Evolutionary conservation across 495 filamentous ascomycete species (phyloP).

Genomic region (Oleoguttula mirabilis): DNA sequence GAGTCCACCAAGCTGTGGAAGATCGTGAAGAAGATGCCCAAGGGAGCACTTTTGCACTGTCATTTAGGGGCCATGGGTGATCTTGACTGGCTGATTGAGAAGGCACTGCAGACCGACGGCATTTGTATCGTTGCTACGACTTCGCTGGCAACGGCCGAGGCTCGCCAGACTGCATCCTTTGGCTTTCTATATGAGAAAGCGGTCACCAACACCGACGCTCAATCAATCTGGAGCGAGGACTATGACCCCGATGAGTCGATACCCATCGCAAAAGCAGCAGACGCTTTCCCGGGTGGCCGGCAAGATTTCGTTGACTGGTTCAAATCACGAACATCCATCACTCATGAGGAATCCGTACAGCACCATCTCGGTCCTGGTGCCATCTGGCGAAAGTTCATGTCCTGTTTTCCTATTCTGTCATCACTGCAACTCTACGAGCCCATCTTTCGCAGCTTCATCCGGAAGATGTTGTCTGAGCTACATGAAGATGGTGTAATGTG

Average conservation of each 20-base stretch:
- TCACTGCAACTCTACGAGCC: slow-evolving; percentile 81
- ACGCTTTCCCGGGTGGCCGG: slow-evolving; percentile 59
- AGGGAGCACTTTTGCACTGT: slow-evolving; percentile 78
- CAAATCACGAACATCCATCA: slow-evolving; percentile 56
- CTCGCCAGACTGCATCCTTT: slow-evolving; percentile 37
- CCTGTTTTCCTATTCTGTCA: slow-evolving; percentile 55
- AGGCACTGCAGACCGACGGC: slow-evolving; percentile 59
- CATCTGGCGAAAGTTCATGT: slow-evolving; percentile 67
- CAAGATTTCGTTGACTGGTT: slow-evolving; percentile 68
- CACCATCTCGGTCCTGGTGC: slow-evolving; percentile 70
- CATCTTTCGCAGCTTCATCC: slow-evolving; percentile 67
- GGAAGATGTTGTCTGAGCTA: slow-evolving; percentile 52
- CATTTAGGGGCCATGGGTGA: slow-evolving; percentile 87
- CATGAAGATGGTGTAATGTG: slow-evolving; percentile 69
- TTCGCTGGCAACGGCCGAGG: slow-evolving; percentile 38
- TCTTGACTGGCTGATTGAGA: slow-evolving; percentile 59
- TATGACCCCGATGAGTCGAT: slow-evolving; percentile 49
- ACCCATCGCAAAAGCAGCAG: slow-evolving; percentile 51
- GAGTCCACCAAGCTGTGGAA: slow-evolving; percentile 73
- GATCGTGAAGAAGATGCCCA: slow-evolving; percentile 77
- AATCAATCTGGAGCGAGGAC: slow-evolving; percentile 46
- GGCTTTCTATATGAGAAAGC: slow-evolving; percentile 43
- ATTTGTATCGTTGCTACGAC: slow-evolving; percentile 53
- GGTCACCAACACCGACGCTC: slow-evolving; percentile 8
- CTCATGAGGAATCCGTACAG: slow-evolving; percentile 55